These are phyloP conservation scores for Leccinum ochraceum DNA, from an alignment of 768 basidiomycete genomes.

Conservation along the genomic window DNA sequence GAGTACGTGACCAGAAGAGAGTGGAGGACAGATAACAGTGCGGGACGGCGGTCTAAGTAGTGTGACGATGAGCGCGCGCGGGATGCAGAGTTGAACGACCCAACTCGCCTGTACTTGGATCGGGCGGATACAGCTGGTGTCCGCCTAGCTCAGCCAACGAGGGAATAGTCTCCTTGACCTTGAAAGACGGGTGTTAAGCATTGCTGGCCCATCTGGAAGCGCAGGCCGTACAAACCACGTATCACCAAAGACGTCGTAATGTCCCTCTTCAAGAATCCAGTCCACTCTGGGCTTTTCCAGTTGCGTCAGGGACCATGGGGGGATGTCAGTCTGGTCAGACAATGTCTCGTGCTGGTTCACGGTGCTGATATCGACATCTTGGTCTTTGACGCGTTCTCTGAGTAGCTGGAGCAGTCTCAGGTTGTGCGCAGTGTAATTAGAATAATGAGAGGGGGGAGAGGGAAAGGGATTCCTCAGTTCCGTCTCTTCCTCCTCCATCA, in stretches of 20 bases:
- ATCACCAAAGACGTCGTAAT: constrained; percentile 85
- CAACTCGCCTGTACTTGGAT: constrained; percentile 63
- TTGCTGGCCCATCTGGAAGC: constrained; percentile 12
- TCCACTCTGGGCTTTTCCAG: constrained; percentile 88
- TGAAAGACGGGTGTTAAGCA: constrained; percentile 14
- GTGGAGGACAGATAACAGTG: constrained; percentile 67
- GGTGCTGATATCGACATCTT: constrained; percentile 35
- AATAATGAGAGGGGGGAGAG: constrained; percentile 83
- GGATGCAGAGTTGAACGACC: neutral
- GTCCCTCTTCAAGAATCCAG: constrained; percentile 86
- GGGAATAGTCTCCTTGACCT: constrained; percentile 84
- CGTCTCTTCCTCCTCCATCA: constrained; percentile 62
- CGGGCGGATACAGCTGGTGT: constrained; percentile 74
- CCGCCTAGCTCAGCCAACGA: constrained; percentile 82
- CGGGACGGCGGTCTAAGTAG: constrained; percentile 70
- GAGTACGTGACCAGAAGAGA: constrained; percentile 84
- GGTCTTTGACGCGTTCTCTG: constrained; percentile 49
- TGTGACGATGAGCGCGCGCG: constrained; percentile 9
- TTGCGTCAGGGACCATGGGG: constrained; percentile 73
- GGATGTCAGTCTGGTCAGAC: constrained; percentile 70
- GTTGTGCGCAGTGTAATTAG: constrained; percentile 74
- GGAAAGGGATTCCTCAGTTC: constrained; percentile 88
- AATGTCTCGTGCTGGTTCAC: constrained; percentile 63
- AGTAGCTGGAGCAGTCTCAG: constrained; percentile 66
- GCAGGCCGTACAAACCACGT: constrained; percentile 74